Evolutionary conservation across 768 basidiomycete genomes (phyloP), one percentile per base, ranked within the genome.

Genomic region (Thelephora aurantiotincta): DNA sequence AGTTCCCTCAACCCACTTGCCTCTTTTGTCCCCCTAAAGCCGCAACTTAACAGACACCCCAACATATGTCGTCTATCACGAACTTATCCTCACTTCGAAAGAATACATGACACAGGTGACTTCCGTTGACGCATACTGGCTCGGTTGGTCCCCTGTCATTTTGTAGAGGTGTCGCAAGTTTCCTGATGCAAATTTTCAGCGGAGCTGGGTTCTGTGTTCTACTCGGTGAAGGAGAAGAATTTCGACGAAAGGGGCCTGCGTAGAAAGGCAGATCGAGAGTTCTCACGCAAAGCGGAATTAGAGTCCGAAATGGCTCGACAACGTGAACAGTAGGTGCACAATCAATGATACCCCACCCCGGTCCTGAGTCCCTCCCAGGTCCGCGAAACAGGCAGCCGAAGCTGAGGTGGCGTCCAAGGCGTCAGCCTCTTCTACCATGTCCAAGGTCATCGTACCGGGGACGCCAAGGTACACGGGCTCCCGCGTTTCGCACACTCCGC

Each of bases 81-180:
- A 97, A 58, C 73, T 94, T 48, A 93, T 96, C 51, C 68, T 94
- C 55, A 94, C 92, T 11, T 93, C 92, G 30, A 94, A 93, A 59
- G 83, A 89, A 64, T 99, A 99, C 66, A 96, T 97, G 93, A 94
- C 93, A 14, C 91, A 92, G 62, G 96, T 99, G n/a, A 97, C 96
- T 2, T 80, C 94, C 0, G 86, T 98, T 52, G 92, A 98, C 59
- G 82, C 96, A 2, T 92, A 92, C 64, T 99, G 96, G 96, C 75
- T 98, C 33, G 92, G 91, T 88, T 64, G 60, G 72, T 60, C 47
- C 2, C 5, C 42, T 11, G 2, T 26, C 35, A 30, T 30, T 47
- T 20, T 19, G 46, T 19, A 22, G 16, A 4, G 0, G 36, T 50
- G 7, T 35, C 11, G 23, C 22, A 41, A 37, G n/a, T 11, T 22